Conservation (phyloP, 2,329 filamentous ascomycete species). For the Penicillium digitatum region DNA sequence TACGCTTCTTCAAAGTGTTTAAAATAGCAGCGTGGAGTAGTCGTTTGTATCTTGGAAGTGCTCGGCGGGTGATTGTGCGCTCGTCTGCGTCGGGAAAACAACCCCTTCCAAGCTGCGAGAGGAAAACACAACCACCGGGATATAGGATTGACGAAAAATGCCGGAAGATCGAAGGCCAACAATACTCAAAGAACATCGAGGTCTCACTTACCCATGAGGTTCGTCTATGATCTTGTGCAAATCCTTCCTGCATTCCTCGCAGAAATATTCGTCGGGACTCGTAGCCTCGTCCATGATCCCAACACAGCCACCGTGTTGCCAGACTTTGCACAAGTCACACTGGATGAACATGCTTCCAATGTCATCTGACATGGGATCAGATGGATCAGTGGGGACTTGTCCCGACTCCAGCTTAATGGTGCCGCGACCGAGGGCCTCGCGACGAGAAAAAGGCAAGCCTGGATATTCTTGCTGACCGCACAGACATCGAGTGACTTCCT, state of each 20-base stretch:
- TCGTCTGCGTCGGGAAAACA: background rate
- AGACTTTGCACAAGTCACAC: constrained; percentile 96
- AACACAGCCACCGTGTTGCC: constrained; percentile 97
- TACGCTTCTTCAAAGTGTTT: constrained; percentile 6
- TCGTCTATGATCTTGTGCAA: constrained; percentile 79
- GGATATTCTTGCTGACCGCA: constrained; percentile 95
- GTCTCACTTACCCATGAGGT: constrained; percentile 70
- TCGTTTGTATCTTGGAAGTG: background rate
- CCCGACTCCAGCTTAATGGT: constrained; percentile 56
- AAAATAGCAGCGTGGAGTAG: constrained; percentile 7
- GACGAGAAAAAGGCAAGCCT: constrained; percentile 63
- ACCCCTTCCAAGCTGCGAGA: constrained; percentile 5
- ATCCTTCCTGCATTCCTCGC: constrained; percentile 88
- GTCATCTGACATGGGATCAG: constrained; percentile 67
- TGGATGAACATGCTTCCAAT: constrained; percentile 94
- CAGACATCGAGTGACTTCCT: constrained; percentile 92
- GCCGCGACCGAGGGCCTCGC: constrained; percentile 50
- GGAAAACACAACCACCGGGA: background rate
- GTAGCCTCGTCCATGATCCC: constrained; percentile 92
- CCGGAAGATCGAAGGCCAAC: background rate
- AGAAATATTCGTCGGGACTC: constrained; percentile 96
- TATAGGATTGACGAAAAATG: background rate
- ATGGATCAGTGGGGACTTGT: constrained; percentile 57
- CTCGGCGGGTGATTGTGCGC: background rate
- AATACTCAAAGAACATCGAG: background rate